These are phyloP conservation scores for Lonicera japonica DNA, from an alignment of 129 eudicot genomes.

Conservation along the genomic window DNA sequence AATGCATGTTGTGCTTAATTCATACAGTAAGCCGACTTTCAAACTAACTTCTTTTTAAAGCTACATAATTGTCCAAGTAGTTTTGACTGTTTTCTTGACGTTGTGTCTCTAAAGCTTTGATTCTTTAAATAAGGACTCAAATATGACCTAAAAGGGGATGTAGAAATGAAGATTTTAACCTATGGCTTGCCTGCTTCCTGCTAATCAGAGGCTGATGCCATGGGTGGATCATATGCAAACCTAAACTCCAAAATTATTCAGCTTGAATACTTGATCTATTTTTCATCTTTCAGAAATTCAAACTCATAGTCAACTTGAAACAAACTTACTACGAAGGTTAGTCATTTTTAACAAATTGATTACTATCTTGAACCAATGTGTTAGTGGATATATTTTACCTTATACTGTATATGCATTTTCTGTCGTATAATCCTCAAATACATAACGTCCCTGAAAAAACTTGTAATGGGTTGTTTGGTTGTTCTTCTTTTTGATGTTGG, in stretches of 20 bases:
- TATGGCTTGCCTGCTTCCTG: background rate
- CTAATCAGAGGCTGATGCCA: background rate
- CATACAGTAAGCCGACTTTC: background rate
- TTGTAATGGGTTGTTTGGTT: background rate
- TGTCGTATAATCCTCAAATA: background rate
- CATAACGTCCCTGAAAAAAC: background rate
- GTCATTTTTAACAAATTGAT: background rate
- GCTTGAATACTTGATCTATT: no score
- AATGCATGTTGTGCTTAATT: background rate
- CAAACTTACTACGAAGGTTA: no score
- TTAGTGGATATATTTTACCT: background rate
- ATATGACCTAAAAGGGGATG: background rate
- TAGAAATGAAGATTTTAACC: background rate
- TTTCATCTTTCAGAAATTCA: no score
- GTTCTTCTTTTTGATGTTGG: background rate
- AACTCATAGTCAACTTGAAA: background rate
- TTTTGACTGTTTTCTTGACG: background rate
- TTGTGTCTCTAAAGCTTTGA: background rate
- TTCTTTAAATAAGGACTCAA: background rate
- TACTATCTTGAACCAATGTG: background rate
- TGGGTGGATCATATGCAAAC: no score
- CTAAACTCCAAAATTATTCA: no score
- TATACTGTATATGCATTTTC: background rate
- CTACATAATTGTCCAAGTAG: background rate
- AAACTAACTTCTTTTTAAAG: background rate